Conservation (phyloP, 257 asterid species). For the Eucommia ulmoides region DNA sequence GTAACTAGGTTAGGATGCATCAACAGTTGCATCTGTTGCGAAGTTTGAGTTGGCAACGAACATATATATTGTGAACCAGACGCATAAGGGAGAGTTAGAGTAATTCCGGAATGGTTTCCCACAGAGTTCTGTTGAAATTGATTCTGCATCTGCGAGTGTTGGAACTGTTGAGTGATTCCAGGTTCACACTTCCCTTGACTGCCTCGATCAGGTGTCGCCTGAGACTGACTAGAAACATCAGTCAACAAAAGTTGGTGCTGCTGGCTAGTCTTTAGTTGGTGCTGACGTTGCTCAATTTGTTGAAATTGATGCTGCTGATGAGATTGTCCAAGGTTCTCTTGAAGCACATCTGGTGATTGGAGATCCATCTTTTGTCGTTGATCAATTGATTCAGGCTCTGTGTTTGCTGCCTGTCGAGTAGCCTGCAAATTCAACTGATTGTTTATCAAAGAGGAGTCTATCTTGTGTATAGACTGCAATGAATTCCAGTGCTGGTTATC, state of each 20-base stretch:
- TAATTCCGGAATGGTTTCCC: conserved; percentile 45
- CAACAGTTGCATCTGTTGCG: conserved; percentile 50
- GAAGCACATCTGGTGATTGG: conserved; percentile 36
- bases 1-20: conserved; percentile 41
- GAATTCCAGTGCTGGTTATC: conserved; percentile 43
- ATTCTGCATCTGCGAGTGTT: conserved; percentile 43
- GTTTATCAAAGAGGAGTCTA: conserved; percentile 33
- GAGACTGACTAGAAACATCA: conserved; percentile 45
- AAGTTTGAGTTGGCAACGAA: conserved; percentile 36
- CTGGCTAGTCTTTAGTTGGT: conserved; percentile 50
- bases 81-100: conserved; percentile 34
- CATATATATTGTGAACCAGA: conserved; percentile 29
- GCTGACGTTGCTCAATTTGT: conserved; percentile 42
- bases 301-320: conserved; percentile 46
- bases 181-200: conserved; percentile 43
- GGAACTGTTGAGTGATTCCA: conserved; percentile 43
- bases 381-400: conserved; percentile 39
- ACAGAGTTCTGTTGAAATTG: conserved; percentile 37
- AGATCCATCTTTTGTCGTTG: conserved; percentile 39
- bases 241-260: conserved; percentile 46
- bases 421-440: conserved; percentile 34
- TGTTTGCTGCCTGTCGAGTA: conserved; percentile 38
- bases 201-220: conserved; percentile 34
- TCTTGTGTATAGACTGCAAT: conserved; percentile 44
- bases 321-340: conserved; percentile 41